Conservation (phyloP, 306 rosid genomes). For the Cucurbita pepo region DNA sequence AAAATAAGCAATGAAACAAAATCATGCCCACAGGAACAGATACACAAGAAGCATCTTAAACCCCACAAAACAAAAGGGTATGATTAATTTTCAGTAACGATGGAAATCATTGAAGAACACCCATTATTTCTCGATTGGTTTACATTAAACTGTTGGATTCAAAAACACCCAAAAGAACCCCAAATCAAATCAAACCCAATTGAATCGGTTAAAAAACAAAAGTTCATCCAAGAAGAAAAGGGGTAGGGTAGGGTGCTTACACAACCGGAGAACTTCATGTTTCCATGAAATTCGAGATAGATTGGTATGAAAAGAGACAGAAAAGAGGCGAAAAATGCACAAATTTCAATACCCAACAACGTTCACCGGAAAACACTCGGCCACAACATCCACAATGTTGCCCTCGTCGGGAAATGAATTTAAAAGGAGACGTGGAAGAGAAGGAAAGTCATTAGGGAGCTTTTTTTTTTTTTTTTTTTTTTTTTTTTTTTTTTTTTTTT, state of each 20-base stretch:
- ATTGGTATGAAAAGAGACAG: background rate
- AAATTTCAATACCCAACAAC: background rate
- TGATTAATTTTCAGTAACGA: background rate
- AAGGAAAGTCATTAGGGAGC: background rate
- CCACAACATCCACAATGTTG: background rate
- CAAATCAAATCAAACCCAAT: background rate
- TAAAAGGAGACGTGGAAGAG: constrained; percentile 1
- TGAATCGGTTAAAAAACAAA: background rate
- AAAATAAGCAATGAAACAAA: background rate
- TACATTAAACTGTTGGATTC: background rate
- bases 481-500: background rate
- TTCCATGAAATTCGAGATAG: constrained; percentile 4
- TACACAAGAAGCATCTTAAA: background rate
- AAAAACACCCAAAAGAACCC: background rate
- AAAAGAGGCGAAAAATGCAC: background rate
- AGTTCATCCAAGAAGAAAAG: background rate
- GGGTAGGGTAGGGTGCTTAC: background rate
- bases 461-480: background rate
- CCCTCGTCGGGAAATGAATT: background rate
- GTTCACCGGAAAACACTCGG: background rate
- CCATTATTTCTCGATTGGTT: background rate
- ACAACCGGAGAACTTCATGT: constrained; percentile 9
- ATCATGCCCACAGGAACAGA: background rate
- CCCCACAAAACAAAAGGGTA: background rate
- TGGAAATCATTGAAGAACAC: background rate